Base-by-base conservation (phyloP, 768 basidiomycete species). In the Holtermannia corniformis region DNA sequence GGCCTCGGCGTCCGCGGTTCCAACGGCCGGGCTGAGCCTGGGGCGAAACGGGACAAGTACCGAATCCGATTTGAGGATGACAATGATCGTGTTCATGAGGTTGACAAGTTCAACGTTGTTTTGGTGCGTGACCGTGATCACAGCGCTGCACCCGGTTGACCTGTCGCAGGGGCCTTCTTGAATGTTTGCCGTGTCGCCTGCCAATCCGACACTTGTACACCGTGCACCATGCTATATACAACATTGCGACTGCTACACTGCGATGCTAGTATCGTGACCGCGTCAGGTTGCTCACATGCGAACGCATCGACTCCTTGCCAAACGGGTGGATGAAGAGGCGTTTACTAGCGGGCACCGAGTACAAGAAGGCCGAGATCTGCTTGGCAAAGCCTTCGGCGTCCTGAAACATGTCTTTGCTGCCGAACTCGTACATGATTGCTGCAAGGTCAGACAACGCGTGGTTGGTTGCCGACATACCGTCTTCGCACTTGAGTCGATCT, bases 401-500 rank as follows among this genome's bases (percentile, higher is more conserved):
- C 44, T 72, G 68, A 47, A 60, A 72, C 20, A 72, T 54, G 44
- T 72, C 66, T 60, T 72, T 70, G 21, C 60, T 62, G 52, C 60
- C 57, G 54, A 72, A 70, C 40, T 67, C 60, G 45, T 64, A 61
- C 49, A 68, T 60, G 48, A 60, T 51, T 13, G 61, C 70, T 71
- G 54, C 26, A 23, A n/a, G 5, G 5, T 37, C 7, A 28, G 14
- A 16, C n/a, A 50, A 13, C 32, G 20, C 41, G 11, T 1, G 63
- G 60, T 28, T 48, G 50, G 22, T 45, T 59, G 23, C 25, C 28
- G 28, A 69, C 75, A 52, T 67, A 89, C 92, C 89, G 79, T 93
- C 87, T 70, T 83, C 78, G 41, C 86, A 84, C 64, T 86, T 85
- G 10, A 97, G 76, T 49, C 95, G 81, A 70, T 95, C 91, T 72